Base-by-base conservation (phyloP, 1,139 yeast genomes). In the Protomyces lactucae-debilis region DNA sequence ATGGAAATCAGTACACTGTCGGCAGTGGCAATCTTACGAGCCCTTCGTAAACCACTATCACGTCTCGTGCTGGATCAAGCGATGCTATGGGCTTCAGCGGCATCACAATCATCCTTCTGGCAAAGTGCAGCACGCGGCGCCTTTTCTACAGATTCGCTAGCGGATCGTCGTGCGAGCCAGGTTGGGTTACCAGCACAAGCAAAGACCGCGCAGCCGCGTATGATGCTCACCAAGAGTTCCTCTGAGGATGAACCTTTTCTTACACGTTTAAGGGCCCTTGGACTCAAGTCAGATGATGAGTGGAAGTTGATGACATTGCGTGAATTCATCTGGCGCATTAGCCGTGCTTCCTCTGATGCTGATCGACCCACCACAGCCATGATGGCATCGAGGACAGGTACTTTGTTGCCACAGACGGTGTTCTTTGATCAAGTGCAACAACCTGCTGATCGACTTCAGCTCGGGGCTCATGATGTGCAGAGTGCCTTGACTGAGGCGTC, bases 241-340 rank as follows among this genome's bases (percentile, higher is more conserved):
- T 64, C 61, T 21, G 70, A 68, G 65, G 99, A 93, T 73, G 83
- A 83, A 68, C 82, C 82, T 53, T 90, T 96, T 91, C 76, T 90
- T 23, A 82, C 83, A 43, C 83, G 86, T 68, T 76, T 93, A 60
- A 82, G 83, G 63, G 80, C 86, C 1, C 79, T 88, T 18, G 98
- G 97, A 0, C 76, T 92, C 57, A 81, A 79, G 21, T 88, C 84
- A 18, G 80, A 79, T 14, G 96, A 91, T 61, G 72, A 89, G 25
- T 92, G 98, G 98, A 93, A 92, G 74, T 77, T 93, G 5, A 84
- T 85, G 45, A 82, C 82, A 9, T 72, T 90, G 61, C 79, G 92
- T 65, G 86, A 85, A 54, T 88, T 90, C 70, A 81, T 91, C 6
- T 80, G 77, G 69, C 82, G 85, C 66, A 84, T 86, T 2, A 83